phyloP scores from a whole-genome alignment of 371 early-diverging fungal species.

The Mucor plumbeus region DNA sequence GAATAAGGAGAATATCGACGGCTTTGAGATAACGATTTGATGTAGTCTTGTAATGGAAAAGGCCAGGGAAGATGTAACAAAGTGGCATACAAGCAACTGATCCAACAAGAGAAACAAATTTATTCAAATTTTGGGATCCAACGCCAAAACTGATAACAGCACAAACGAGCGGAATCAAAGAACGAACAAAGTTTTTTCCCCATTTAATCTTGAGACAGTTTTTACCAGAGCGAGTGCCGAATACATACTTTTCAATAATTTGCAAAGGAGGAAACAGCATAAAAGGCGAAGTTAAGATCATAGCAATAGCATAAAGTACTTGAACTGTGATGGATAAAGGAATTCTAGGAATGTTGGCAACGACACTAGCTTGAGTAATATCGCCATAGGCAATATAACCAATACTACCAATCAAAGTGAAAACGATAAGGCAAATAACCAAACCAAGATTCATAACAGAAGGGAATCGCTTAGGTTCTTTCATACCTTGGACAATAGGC shows the following conservation, averaged over 20 bases:
- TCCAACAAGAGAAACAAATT: constrained; percentile 71
- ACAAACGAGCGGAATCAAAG: constrained; percentile 56
- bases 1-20: constrained; percentile 49
- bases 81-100: constrained; percentile 49
- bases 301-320: constrained; percentile 77
- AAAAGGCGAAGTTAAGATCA: constrained; percentile 79
- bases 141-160: constrained; percentile 65
- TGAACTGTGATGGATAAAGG: constrained; percentile 64
- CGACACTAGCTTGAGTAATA: constrained; percentile 69
- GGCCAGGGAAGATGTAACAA: constrained; percentile 54
- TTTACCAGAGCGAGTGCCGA: constrained; percentile 43
- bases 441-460: constrained; percentile 64
- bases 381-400: constrained; percentile 78
- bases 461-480: constrained; percentile 66
- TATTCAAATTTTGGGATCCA: constrained; percentile 69
- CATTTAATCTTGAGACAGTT: constrained; percentile 55
- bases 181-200: constrained; percentile 68
- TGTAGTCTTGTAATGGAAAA: constrained; percentile 68
- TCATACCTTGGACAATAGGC: constrained; percentile 58
- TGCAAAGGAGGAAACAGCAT: constrained; percentile 77
- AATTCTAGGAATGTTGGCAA: constrained; percentile 64
- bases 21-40: constrained; percentile 31
- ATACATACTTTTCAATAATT: constrained; percentile 66
- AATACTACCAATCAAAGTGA: constrained; percentile 69
- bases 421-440: constrained; percentile 61